Evolutionary conservation across 768 basidiomycete genomes (phyloP).

Genomic region (Pleurotus pulmonarius): DNA sequence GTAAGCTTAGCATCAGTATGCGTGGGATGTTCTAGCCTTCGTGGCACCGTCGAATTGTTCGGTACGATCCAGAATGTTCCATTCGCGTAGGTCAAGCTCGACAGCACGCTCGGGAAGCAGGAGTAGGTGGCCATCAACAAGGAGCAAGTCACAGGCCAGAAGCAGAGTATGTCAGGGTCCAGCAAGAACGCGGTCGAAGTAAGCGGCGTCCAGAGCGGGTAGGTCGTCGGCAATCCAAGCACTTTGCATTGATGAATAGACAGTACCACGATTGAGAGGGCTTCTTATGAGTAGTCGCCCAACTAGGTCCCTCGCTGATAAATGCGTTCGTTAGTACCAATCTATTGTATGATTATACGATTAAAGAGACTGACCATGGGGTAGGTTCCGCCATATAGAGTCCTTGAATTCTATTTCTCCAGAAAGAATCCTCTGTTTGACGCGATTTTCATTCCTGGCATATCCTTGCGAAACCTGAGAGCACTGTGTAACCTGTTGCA

Average conservation of each 20-base stretch:
- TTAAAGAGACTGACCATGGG: slow-evolving; percentile 45
- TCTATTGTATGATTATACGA: not conserved
- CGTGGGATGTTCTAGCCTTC: not conserved
- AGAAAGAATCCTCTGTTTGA: slow-evolving; percentile 68
- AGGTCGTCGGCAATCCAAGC: slow-evolving; percentile 67
- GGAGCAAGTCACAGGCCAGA: not conserved
- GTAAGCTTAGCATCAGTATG: not conserved
- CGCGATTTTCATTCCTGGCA: slow-evolving; percentile 47
- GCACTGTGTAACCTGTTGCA: not conserved
- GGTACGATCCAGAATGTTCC: no score
- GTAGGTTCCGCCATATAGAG: slow-evolving; percentile 50
- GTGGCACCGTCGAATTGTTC: no score
- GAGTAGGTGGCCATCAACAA: no score
- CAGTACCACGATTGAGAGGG: slow-evolving; percentile 56
- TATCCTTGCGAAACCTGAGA: slow-evolving; percentile 41
- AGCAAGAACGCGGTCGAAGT: slow-evolving; percentile 21
- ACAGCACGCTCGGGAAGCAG: no score
- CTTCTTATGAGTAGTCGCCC: slow-evolving; percentile 58
- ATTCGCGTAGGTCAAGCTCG: no score
- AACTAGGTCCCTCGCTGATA: slow-evolving; percentile 58
- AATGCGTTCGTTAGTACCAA: slow-evolving; percentile 3
- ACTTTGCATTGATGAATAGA: slow-evolving; percentile 55
- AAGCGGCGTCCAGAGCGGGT: slow-evolving; percentile 56
- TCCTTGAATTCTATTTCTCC: slow-evolving; percentile 55
- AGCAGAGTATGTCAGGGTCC: slow-evolving; percentile 7